These are phyloP conservation scores for Pseudogymnoascus sp. DNA, from an alignment of 2,329 filamentous ascomycete genomes.

Conservation along the genomic window DNA sequence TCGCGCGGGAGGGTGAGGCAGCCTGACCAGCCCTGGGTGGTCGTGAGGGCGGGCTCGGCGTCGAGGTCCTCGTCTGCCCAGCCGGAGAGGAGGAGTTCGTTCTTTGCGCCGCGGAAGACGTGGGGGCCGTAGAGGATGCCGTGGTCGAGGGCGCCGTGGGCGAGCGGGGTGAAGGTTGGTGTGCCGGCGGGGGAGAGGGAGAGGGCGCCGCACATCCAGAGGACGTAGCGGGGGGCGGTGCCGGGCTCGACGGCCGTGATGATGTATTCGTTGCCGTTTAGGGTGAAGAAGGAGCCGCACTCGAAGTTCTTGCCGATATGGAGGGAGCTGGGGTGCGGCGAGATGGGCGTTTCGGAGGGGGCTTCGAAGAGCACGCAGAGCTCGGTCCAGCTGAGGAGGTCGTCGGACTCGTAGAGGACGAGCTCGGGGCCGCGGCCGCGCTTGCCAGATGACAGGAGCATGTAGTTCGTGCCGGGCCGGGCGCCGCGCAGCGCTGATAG, in stretches of 20 bases:
- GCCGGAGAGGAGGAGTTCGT: conserved; percentile 15
- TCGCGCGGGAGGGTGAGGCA: conserved; percentile 16
- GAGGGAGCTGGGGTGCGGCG: conserved; percentile 11
- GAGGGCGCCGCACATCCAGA: neutral
- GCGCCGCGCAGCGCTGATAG: conserved; percentile 12
- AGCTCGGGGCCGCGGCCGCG: conserved; percentile 14
- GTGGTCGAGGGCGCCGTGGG: conserved; percentile 17
- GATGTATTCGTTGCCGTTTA: conserved; percentile 18
- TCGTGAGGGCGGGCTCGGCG: conserved; percentile 3
- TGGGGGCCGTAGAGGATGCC: conserved; percentile 18
- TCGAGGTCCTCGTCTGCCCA: conserved; percentile 17
- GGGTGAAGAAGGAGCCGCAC: conserved; percentile 18
- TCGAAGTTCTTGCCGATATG: conserved; percentile 19
- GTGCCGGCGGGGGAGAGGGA: conserved; percentile 9
- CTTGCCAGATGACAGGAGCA: conserved; percentile 18
- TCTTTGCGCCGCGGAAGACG: conserved; percentile 17
- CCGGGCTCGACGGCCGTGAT: conserved; percentile 13
- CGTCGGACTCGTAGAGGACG: conserved; percentile 16
- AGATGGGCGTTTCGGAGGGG: conserved; percentile 9
- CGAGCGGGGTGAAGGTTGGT: conserved; percentile 15
- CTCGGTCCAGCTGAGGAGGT: conserved; percentile 17
- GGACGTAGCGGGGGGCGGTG: neutral
- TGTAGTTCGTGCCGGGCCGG: conserved; percentile 14
- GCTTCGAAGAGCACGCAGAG: conserved; percentile 14
- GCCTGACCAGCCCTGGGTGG: conserved; percentile 18